A percentile compares a stretch with the other conserved stretches of the same genome.
phyloP scores from a whole-genome alignment of 2,329 filamentous ascomycete genomes.

The Neurospora sp. region DNA sequence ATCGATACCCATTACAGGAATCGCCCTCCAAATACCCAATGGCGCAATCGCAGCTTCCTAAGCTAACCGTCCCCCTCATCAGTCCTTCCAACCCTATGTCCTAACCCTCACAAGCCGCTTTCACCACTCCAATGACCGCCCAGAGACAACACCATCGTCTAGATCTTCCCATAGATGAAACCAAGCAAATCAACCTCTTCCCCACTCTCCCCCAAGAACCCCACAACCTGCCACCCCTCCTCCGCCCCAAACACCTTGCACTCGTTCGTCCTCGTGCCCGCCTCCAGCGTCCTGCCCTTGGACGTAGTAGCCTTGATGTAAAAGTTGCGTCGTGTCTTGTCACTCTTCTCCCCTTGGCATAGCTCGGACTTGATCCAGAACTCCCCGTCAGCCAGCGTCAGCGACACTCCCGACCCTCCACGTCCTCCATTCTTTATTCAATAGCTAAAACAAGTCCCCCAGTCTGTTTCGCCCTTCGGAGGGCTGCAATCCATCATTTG shows the following conservation, averaged over 20 bases:
- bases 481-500: no score
- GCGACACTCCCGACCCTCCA: conserved; percentile 33
- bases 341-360: conserved; percentile 38
- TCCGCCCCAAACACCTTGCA: conserved; percentile 39
- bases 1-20: no score
- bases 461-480: no score
- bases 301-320: conserved; percentile 45
- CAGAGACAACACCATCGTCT: background rate
- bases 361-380: conserved; percentile 38
- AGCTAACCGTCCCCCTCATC: background rate
- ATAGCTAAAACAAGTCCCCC: no score
- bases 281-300: conserved; percentile 32
- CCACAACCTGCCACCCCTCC: conserved; percentile 41
- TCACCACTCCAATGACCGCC: background rate
- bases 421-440: no score
- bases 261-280: conserved; percentile 35
- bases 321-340: conserved; percentile 39
- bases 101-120: background rate
- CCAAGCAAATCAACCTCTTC: conserved; percentile 47
- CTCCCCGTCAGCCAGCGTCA: conserved; percentile 37
- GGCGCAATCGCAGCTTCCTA: no score
- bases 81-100: background rate
- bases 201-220: conserved; percentile 40
- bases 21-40: no score
- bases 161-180: conserved; percentile 29